These are phyloP conservation scores for Entomortierella parvispora DNA, from an alignment of 192 early-diverging fungal species.

Conservation along the genomic window DNA sequence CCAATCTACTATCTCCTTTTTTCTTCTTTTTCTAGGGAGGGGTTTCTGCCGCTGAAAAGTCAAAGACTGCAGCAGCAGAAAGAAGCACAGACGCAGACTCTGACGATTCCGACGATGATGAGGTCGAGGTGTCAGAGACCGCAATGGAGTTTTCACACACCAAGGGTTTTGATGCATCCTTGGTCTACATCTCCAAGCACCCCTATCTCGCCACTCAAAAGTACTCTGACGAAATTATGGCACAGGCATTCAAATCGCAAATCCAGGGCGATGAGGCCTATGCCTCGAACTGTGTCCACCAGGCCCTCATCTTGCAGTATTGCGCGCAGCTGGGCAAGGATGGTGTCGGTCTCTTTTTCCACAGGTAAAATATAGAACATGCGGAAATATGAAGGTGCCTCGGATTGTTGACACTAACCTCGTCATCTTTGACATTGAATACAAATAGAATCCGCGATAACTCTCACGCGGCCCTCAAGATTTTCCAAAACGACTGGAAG, in stretches of 20 bases:
- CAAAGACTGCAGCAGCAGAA: constrained; percentile 26
- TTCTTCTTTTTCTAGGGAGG: constrained; percentile 11
- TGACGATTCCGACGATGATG: constrained; percentile 64
- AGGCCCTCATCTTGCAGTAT: constrained; percentile 88
- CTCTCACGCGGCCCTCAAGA: constrained; percentile 68
- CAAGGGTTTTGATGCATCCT: constrained; percentile 67
- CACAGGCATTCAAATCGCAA: constrained; percentile 82
- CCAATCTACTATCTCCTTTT: not conserved
- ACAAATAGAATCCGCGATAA: constrained; percentile 55
- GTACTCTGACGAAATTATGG: constrained; percentile 86
- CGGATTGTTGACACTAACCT: not conserved
- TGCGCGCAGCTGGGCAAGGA: constrained; percentile 82
- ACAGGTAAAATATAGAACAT: constrained; percentile 56
- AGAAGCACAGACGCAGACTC: constrained; percentile 2
- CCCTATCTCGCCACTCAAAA: constrained; percentile 74
- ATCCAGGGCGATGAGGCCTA: constrained; percentile 74
- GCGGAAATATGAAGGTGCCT: not conserved
- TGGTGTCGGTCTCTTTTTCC: constrained; percentile 88
- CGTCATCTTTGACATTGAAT: constrained; percentile 2
- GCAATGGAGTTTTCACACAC: constrained; percentile 68
- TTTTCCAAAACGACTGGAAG: constrained; percentile 90
- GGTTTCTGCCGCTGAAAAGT: constrained; percentile 22
- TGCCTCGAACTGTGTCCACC: constrained; percentile 81
- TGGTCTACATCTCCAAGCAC: constrained; percentile 75
- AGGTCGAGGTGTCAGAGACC: constrained; percentile 62